Base-by-base conservation (phyloP, 1,139 yeast species). In the Meyerozyma carpophila region DNA sequence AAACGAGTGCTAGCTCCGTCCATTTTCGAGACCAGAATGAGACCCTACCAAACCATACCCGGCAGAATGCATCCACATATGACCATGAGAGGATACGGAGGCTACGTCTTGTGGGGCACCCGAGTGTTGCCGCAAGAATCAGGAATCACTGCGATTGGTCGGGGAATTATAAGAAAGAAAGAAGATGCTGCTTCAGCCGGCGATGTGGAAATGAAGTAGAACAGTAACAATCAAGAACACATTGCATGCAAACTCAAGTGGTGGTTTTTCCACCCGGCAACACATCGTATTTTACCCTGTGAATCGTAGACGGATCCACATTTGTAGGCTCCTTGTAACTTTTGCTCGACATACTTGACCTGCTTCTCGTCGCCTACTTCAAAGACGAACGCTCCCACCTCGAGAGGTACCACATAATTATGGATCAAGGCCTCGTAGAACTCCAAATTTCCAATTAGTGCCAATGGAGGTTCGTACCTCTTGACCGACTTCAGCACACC, bases 51-150 rank as follows among this genome's bases (percentile, higher is more conserved):
- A 65, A 90, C 97, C 4, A 79, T 93, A 26, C 90, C 95, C 10
- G 98, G 98, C 7, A 81, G 95, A 59, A 72, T 93, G 61, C 98
- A 94, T 62, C 99, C 99, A 0, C 64, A 83, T 47, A 94, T 93
- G 99, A 87, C 97, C 0, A 83, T 85, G 76, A 77, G 89, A 58
- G 91, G 96, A 3, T 93, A 84, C 45, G 98, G 98, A 42, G 99
- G 99, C 0, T 93, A 82, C 59, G 62, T 93, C 1, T 68, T 91
- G 51, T 78, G 83, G 73, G 95, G 94, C 6, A 79, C 88, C 11
- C 73, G 86, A 43, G 98, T 93, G 0, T 68, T 82, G 43, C 97
- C 97, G 0, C 73, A 77, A 39, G 83, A 77, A 32, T 70, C 60
- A 18, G 72, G 71, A 31, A 70, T 77, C 36, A 69, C 72, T 36